Evolutionary conservation across 2,329 filamentous ascomycete species (phyloP), one percentile per base, ranked within the genome.

Genomic region (Cadophora gregata): DNA sequence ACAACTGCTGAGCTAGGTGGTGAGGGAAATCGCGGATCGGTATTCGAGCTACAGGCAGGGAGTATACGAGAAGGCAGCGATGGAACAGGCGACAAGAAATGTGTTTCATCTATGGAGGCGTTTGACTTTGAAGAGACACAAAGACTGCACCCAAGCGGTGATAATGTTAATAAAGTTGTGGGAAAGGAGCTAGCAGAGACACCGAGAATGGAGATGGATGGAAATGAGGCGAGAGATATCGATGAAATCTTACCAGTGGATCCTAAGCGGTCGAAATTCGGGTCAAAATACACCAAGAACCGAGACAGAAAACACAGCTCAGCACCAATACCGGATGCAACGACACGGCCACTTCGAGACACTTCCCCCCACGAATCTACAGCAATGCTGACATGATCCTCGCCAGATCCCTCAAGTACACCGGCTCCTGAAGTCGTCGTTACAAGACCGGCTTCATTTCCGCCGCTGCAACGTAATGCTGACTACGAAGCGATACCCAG

Each of bases 401-500:
- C 14, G 9, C 10, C 21, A 25, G 31, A 42, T 36, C 9, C 19
- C 7, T 21, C n/a, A 7, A 47, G 4, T 21, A 4, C 3, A 8
- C 19, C 42, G n/a, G 42, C 12, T 25, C 12, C 53, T 16, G 53
- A 36, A 38, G n/a, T 14, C n/a, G 21, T 7, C 29, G 19, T 36
- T 8, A 25, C 31, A n/a, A 36, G 53, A 36, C 53, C 29, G n/a
- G 27, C 29, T 10, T 56, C 53, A 7, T 31, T 38, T 12, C 50
- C 53, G 24, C 53, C 14, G 14, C 31, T 56, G 19, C n/a, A 56
- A 5, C 3, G 14, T n/a, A 10, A 36, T 38, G 9, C 9, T 6
- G n/a, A 56, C 4, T 36, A 56, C 29, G 53, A 56, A 36, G 36
- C 31, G 7, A 56, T 33, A 36, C 53, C 50, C n/a, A 56, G 29